A percentile compares a stretch with the other conserved stretches of the same genome.
phyloP scores from a whole-genome alignment of 345 rosid species.

The Bretschneidera sinensis region DNA sequence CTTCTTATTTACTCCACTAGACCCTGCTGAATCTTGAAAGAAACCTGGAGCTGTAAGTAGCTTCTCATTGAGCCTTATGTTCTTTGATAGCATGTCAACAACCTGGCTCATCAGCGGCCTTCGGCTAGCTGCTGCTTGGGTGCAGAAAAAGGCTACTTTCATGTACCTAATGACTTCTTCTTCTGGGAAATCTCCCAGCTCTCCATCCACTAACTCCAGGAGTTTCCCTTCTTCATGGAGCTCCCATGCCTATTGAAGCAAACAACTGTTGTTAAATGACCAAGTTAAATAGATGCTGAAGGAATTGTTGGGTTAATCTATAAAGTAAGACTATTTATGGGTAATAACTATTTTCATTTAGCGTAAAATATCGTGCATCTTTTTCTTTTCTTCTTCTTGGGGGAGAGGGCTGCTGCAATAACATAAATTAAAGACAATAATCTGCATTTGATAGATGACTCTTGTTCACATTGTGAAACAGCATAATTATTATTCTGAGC shows the following conservation, averaged over 20 bases:
- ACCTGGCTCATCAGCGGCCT: constrained; percentile 70
- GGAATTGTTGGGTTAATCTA: background rate
- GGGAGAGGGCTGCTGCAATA: too few relatives aligned
- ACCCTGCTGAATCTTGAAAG: constrained; percentile 20
- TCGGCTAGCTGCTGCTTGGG: constrained; percentile 47
- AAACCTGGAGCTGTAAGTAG: constrained; percentile 56
- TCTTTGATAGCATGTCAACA: constrained; percentile 51
- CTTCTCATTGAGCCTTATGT: constrained; percentile 44
- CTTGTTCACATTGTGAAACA: too few relatives aligned
- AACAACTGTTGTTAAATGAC: background rate
- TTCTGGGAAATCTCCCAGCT: constrained; percentile 42
- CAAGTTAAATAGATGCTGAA: background rate
- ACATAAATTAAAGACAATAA: too few relatives aligned
- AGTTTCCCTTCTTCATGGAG: constrained; percentile 45
- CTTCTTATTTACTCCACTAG: constrained; percentile 24
- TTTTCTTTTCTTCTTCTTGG: too few relatives aligned
- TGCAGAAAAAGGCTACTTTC: constrained; percentile 69
- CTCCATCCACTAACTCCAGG: constrained; percentile 52
- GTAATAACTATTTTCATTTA: too few relatives aligned
- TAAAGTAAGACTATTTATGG: background rate
- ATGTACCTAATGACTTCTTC: constrained; percentile 46
- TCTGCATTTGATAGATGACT: too few relatives aligned
- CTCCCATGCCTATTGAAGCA: constrained; percentile 52
- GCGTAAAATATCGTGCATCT: too few relatives aligned
- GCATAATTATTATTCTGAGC: too few relatives aligned